phyloP scores from a whole-genome alignment of 192 early-diverging fungal genomes.

The Dissophora ornata region DNA sequence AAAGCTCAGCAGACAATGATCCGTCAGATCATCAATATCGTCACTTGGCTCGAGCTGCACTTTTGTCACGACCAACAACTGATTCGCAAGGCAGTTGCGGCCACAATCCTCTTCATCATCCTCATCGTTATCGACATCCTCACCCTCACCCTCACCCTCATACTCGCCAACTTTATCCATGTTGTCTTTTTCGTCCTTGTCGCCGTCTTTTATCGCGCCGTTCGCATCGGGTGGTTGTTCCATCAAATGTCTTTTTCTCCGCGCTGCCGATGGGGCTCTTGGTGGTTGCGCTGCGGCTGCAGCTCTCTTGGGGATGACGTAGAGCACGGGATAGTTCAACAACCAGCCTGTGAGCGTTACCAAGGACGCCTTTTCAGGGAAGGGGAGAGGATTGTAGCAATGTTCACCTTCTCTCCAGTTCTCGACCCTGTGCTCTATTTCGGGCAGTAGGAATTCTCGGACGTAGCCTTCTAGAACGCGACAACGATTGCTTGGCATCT shows the following conservation, averaged over 20 bases:
- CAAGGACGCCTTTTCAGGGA: constrained; percentile 1
- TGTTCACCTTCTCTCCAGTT: constrained; percentile 22
- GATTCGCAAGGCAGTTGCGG: constrained; percentile 41
- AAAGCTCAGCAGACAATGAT: constrained; percentile 27
- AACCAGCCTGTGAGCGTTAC: constrained; percentile 37
- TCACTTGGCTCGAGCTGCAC: constrained; percentile 22
- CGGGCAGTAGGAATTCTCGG: constrained; percentile 10
- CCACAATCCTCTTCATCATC: constrained; percentile 24
- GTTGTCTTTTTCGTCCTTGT: no score
- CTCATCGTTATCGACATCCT: not conserved
- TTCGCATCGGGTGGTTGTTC: no score
- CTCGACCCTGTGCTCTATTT: constrained; percentile 12
- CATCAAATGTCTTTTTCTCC: no score
- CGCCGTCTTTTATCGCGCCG: not conserved
- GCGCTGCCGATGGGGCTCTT: not conserved
- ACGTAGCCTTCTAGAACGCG: constrained; percentile 22
- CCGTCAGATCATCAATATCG: constrained; percentile 4
- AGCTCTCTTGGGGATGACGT: constrained; percentile 16
- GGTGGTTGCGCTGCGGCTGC: not conserved
- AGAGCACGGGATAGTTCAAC: constrained; percentile 28
- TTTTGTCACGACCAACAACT: constrained; percentile 15
- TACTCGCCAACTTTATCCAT: no score
- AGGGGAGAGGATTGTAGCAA: not conserved
- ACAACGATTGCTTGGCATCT: constrained; percentile 35
- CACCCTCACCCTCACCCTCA: no score